phyloP scores from a whole-genome alignment of 768 basidiomycete genomes.

The Lentinus tigrinus region DNA sequence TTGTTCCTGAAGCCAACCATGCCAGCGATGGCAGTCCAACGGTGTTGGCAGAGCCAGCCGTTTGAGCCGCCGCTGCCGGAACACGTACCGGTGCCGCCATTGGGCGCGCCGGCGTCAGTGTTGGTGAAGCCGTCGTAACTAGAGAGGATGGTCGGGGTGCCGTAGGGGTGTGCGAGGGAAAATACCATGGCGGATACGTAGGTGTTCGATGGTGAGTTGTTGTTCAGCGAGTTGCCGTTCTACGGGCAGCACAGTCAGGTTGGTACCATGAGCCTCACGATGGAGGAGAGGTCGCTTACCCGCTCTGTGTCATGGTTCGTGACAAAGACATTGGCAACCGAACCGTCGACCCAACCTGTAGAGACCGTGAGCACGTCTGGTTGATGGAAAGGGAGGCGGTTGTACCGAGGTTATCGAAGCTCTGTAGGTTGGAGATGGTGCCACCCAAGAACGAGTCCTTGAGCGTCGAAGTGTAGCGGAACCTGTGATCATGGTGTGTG shows the following conservation, averaged over 20 bases:
- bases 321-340: conserved; percentile 61
- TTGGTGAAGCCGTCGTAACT: conserved; percentile 49
- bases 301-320: conserved; percentile 72
- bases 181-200: conserved; percentile 61
- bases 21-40: conserved; percentile 53
- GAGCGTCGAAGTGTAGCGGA: conserved; percentile 58
- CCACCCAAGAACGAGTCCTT: conserved; percentile 49
- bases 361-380: neutral
- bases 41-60: conserved; percentile 71
- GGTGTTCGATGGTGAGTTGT: conserved; percentile 62
- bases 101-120: conserved; percentile 58
- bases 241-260: conserved; percentile 8
- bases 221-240: conserved; percentile 55
- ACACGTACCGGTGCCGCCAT: conserved; percentile 56
- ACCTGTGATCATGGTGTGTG: conserved; percentile 27
- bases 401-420: conserved; percentile 49
- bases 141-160: conserved; percentile 62
- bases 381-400: neutral
- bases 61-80: conserved; percentile 46
- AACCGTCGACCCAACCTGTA: conserved; percentile 57
- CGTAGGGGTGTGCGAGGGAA: conserved; percentile 67
- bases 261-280: neutral
- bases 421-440: conserved; percentile 51
- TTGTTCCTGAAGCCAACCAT: conserved; percentile 63
- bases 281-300: conserved; percentile 22